phyloP scores from a whole-genome alignment of 2,329 filamentous ascomycete genomes.

The Phyllosticta paracitricarpa region DNA sequence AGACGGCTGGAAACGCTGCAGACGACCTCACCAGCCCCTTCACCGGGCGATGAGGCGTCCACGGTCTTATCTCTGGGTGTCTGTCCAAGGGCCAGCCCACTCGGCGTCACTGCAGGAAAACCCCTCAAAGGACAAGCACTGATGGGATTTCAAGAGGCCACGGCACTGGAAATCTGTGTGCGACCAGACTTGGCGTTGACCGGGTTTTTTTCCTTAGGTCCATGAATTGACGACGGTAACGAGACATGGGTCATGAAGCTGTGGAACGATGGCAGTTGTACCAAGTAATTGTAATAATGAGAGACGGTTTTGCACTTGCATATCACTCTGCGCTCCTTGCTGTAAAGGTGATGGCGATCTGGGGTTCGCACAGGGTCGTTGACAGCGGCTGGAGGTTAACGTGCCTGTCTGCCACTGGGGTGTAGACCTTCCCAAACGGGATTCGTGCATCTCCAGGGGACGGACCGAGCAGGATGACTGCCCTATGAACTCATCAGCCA shows the following conservation, averaged over 20 bases:
- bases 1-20: constrained; percentile 26
- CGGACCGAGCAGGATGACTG: neutral
- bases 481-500: neutral
- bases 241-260: neutral
- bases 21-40: constrained; percentile 26
- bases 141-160: neutral
- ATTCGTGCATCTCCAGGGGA: neutral
- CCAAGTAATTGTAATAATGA: neutral
- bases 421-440: neutral
- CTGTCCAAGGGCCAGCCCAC: neutral
- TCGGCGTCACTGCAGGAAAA: neutral
- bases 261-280: neutral
- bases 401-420: neutral
- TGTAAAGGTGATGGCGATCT: neutral
- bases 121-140: neutral
- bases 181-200: neutral
- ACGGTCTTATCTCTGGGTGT: neutral
- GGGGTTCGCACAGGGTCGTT: neutral
- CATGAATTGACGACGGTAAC: neutral
- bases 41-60: constrained; percentile 26
- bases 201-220: neutral
- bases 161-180: neutral
- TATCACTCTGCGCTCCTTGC: neutral
- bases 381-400: neutral
- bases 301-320: neutral